Evolutionary conservation across 495 filamentous ascomycete genomes (phyloP).

Genomic region (Cercophora samala): DNA sequence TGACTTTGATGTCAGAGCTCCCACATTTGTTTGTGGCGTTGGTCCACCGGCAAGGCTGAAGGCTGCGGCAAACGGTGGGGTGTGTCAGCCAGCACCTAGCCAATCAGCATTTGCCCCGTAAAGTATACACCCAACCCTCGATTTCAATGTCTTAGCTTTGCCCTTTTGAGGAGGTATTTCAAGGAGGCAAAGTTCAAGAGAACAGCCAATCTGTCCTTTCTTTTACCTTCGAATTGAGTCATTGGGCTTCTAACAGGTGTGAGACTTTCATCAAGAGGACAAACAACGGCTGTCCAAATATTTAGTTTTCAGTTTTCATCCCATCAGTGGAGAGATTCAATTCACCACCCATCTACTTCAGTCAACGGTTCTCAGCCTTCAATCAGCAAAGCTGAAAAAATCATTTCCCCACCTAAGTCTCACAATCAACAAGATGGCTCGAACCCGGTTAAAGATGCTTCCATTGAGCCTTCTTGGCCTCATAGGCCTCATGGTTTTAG

Average conservation of each 20-base stretch:
- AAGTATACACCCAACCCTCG: conserved; percentile 16
- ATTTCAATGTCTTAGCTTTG: not conserved
- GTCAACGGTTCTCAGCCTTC: not conserved
- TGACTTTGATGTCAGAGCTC: conserved; percentile 13
- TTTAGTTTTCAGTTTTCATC: conserved; percentile 13
- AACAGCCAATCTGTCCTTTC: conserved; percentile 34
- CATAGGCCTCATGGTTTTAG: conserved; percentile 22
- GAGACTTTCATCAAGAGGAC: not conserved
- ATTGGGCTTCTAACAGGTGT: conserved; percentile 8
- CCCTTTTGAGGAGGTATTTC: not conserved
- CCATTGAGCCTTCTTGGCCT: conserved; percentile 29
- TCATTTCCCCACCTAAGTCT: not conserved
- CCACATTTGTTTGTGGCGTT: conserved; percentile 4
- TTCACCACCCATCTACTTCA: conserved; percentile 10
- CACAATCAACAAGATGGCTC: conserved; percentile 22
- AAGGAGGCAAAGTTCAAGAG: conserved; percentile 19
- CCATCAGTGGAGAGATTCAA: not conserved
- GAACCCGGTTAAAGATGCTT: conserved; percentile 19
- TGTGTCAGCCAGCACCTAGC: conserved; percentile 6
- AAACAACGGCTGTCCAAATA: not conserved
- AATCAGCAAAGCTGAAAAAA: not conserved
- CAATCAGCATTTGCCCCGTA: conserved; percentile 34
- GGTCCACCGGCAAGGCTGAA: not conserved
- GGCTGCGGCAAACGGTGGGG: not conserved
- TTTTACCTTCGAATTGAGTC: conserved; percentile 25